Base-by-base conservation (phyloP, 1,284 basidiomycete species). In the Salmacisia buchloeana region DNA sequence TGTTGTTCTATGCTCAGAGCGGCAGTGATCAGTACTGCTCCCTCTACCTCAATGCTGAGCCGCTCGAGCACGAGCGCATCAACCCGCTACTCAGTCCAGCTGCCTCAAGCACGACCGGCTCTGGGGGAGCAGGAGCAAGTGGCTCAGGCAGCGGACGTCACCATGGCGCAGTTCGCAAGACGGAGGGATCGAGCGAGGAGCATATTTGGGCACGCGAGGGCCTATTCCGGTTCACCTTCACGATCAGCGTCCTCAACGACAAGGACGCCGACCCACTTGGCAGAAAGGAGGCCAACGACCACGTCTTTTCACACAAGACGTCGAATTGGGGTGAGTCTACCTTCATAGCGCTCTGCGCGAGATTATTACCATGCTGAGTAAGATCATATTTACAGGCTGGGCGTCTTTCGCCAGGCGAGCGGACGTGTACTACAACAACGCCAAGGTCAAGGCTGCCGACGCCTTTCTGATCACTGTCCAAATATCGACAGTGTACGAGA, bases 171-270 rank as follows among this genome's bases (percentile, higher is more conserved):
- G 57, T 41, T 25, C 43, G 60, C 25, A 35, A 59, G 35, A 18
- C 31, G 39, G 46, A 64, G 45, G 36, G 12, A 27, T 46, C 52
- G 21, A 13, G 38, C 25, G 59, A 61, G 23, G 85, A 89, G 66
- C 84, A 85, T 67, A 87, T 85, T 80, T 93, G 91, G 91, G 81
- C 85, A 15, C 85, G 91, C n/a, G 88, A 90, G 65, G 91, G 91
- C 1, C 81, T 88, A 23, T 92, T 86, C 81, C 89, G 87, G 74
- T 93, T 93, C 79, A 87, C 85, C 65, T 92, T 93, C 75, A 90
- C 91, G 76, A 83, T 93, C 58, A 63, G 71, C 38, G 64, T 69
- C 1, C 60, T 73, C 39, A 70, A 85, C 85, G 76, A 87, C 33
- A 57, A 38, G 54, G 54, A 57, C 13, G 35, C 29, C 15, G 54